Percentiles rank a stretch among this genome's conserved stretches.
phyloP scores from a whole-genome alignment of 305 asterid species.

The Fraxinus angustifolia region DNA sequence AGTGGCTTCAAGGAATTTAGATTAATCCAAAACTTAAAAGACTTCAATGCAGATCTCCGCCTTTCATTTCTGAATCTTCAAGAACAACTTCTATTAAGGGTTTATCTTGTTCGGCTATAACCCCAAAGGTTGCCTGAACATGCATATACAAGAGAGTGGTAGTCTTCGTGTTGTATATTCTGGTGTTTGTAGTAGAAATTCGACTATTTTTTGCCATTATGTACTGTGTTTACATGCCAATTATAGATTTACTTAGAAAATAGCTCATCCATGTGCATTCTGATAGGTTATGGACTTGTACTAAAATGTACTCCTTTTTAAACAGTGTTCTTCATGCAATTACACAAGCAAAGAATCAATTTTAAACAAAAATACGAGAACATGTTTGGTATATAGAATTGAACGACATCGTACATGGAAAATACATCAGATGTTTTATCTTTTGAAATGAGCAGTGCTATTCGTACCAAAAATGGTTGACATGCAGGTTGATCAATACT shows the following conservation, averaged over 20 bases:
- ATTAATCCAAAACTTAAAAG: neutral
- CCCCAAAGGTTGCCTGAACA: neutral
- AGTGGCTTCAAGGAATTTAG: constrained; percentile 12
- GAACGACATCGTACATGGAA: neutral
- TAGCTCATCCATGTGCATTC: neutral
- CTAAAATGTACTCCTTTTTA: neutral
- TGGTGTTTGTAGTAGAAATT: neutral
- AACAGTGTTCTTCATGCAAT: neutral
- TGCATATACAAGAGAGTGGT: neutral
- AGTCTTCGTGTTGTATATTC: neutral
- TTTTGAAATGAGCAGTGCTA: neutral
- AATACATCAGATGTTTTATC: neutral
- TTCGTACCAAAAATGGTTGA: too few species aligned
- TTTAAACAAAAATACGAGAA: neutral
- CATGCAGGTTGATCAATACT: too few species aligned
- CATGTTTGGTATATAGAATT: neutral
- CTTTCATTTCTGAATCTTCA: neutral
- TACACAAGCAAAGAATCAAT: neutral
- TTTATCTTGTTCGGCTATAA: neutral
- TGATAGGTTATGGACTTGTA: neutral
- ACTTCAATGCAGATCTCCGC: neutral
- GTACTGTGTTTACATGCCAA: neutral
- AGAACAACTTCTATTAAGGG: neutral
- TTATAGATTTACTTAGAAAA: neutral
- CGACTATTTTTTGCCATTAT: neutral